Percentiles rank a stretch among this genome's conserved stretches.
Conservation (phyloP, 2,329 filamentous ascomycete species). For the Niveomyces coronatus region DNA sequence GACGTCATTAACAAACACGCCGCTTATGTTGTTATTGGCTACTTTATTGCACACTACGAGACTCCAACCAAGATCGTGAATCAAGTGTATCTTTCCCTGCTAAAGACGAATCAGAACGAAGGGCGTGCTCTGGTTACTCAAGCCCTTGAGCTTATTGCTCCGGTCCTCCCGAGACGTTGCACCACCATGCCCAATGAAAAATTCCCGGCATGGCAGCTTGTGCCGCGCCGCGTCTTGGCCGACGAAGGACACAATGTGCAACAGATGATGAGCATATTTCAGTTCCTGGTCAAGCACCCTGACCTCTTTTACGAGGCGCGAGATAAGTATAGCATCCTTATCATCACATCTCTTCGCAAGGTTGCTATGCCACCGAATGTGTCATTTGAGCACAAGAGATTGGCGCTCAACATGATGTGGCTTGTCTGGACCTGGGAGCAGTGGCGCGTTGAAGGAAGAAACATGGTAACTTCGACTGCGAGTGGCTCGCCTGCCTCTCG, state of each 20-base stretch:
- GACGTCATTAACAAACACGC: slow-evolving; percentile 99
- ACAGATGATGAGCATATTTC: slow-evolving; percentile 94
- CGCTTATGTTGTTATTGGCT: slow-evolving; percentile 91
- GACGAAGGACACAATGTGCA: slow-evolving; percentile 93
- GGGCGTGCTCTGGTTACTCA: slow-evolving; percentile 87
- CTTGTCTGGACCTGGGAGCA: slow-evolving; percentile 92
- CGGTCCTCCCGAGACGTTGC: slow-evolving; percentile 79
- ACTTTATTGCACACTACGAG: slow-evolving; percentile 95
- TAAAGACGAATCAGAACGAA: slow-evolving; percentile 92
- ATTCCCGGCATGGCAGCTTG: slow-evolving; percentile 78
- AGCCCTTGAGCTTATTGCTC: slow-evolving; percentile 88
- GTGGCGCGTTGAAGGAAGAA: slow-evolving; percentile 57
- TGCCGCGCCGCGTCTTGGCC: slow-evolving; percentile 79
- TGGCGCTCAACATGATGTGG: slow-evolving; percentile 82
- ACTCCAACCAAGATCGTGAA: slow-evolving; percentile 92
- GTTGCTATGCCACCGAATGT: slow-evolving; percentile 74
- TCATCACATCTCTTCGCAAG: slow-evolving; percentile 82
- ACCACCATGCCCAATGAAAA: slow-evolving; percentile 56
- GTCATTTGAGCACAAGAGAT: slow-evolving; percentile 83
- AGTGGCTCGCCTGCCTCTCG: slow-evolving; percentile 63
- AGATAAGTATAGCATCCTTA: slow-evolving; percentile 80
- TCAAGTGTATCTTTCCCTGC: slow-evolving; percentile 84
- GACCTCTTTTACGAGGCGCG: slow-evolving; percentile 91
- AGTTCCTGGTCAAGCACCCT: slow-evolving; percentile 87
- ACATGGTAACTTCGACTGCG: slow-evolving; percentile 34